Evolutionary conservation across 2,329 filamentous ascomycete genomes (phyloP), one percentile per base, ranked within the genome.

Genomic region (Cyphellophora europaea): DNA sequence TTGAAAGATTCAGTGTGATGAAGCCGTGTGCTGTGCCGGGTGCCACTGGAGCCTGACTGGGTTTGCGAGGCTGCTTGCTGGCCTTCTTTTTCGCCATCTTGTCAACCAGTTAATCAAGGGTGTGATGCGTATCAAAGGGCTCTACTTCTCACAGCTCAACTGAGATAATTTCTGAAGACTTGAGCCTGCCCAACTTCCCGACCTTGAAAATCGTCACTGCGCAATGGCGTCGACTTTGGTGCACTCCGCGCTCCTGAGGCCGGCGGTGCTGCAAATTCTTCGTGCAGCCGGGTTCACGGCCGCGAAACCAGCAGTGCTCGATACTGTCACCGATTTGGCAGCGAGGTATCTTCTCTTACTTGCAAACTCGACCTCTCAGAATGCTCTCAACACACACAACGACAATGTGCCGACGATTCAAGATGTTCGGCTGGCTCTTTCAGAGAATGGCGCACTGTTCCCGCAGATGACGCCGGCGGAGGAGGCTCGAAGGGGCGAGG

Each of bases 201-300:
- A n/a, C n/a, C n/a, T n/a, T n/a, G n/a, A n/a, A n/a, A n/a, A n/a
- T n/a, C n/a, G n/a, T n/a, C n/a, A n/a, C n/a, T n/a, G n/a, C n/a
- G n/a, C 46, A 53, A 69, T 67, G 58, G 61, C 65, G 11, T 58
- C 62, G 30, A 57, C 61, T 37, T 59, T 65, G 42, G 66, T 82
- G 32, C 73, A 81, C 62, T 80, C 85, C 59, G 80, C 83, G 41
- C 79, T 94, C 44, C 71, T 96, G 38, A 85, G 87, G 27, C 89
- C 89, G 2, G 79, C 80, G 31, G 76, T 95, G 41, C 76, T 96
- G 38, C 87, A 95, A 61, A 89, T 93, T 51, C 77, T 96, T 33
- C 86, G 89, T 53, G 85, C 88, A 18, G 81, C 86, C 15, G 89
- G 89, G 55, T 96, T 93, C 63, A 84, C 93, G 56, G 72, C 80